Evolutionary conservation across 768 basidiomycete genomes (phyloP).

Genomic region (Inosperma sp.): DNA sequence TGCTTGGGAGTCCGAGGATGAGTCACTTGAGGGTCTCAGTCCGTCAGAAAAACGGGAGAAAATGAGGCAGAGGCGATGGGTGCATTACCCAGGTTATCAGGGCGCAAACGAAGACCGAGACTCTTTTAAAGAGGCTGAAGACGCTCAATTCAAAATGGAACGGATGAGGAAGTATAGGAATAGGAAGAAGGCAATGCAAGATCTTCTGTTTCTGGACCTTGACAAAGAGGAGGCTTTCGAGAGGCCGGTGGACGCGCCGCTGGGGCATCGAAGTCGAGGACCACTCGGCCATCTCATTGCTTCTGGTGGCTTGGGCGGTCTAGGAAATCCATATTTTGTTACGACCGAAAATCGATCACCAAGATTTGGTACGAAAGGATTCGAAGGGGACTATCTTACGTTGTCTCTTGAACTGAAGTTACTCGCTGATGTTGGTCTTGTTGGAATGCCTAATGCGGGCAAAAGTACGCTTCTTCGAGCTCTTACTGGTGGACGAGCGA

Average conservation of each 20-base stretch:
- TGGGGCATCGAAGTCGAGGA: constrained; percentile 53
- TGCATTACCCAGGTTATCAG: constrained; percentile 69
- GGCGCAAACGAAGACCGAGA: constrained; percentile 61
- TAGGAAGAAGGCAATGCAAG: constrained; percentile 35
- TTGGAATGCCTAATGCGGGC: constrained; percentile 94
- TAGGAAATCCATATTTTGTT: constrained; percentile 87
- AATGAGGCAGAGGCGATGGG: constrained; percentile 65
- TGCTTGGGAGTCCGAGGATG: constrained; percentile 72
- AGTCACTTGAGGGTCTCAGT: constrained; percentile 45
- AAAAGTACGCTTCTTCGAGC: constrained; percentile 91
- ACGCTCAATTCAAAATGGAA: constrained; percentile 54
- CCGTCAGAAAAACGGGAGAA: constrained; percentile 47
- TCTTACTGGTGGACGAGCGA: constrained; percentile 79
- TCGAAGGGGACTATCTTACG: constrained; percentile 69
- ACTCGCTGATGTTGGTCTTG: constrained; percentile 90
- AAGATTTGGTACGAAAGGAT: constrained; percentile 79
- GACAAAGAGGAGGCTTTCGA: constrained; percentile 45
- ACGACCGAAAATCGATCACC: constrained; percentile 68
- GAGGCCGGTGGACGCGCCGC: constrained; percentile 52
- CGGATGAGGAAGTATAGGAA: constrained; percentile 50
- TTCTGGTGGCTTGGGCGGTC: constrained; percentile 72
- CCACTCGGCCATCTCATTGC: constrained; percentile 63
- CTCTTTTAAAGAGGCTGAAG: constrained; percentile 69
- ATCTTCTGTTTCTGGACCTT: constrained; percentile 58
- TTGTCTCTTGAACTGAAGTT: constrained; percentile 91